A percentile compares a stretch with the other conserved stretches of the same genome.
phyloP scores from a whole-genome alignment of 257 asterid species.

The Pogostemon cablin region DNA sequence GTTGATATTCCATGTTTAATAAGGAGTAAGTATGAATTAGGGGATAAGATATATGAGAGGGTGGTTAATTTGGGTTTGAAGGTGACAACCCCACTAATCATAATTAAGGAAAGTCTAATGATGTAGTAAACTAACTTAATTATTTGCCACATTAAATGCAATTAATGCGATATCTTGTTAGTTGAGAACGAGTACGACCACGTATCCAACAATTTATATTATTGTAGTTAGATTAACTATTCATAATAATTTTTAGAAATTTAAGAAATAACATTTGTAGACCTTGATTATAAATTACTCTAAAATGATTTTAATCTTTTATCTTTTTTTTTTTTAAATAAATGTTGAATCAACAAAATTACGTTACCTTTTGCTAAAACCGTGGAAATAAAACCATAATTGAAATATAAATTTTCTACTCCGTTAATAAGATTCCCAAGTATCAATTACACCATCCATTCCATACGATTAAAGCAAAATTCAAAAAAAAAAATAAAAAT shows the following conservation, averaged over 20 bases:
- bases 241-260: not conserved
- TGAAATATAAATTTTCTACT: no score
- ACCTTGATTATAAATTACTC: conserved; percentile 28
- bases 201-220: conserved; percentile 5
- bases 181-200: conserved; percentile 26
- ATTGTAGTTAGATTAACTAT: not conserved
- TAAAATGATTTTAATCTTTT: not conserved
- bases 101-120: not conserved
- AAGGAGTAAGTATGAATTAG: no score
- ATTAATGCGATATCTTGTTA: not conserved
- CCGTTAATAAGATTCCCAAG: no score
- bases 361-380: no score
- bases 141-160: not conserved
- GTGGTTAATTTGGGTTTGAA: not conserved
- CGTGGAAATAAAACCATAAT: no score
- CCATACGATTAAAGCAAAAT: no score
- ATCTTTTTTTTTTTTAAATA: not conserved
- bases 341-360: no score
- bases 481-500: no score
- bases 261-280: conserved; percentile 18
- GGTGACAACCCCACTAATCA: conserved; percentile 8
- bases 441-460: no score
- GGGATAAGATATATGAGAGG: not conserved
- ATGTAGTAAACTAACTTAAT: conserved; percentile 2
- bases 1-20: no score